Base-by-base conservation (phyloP, 2,329 filamentous ascomycete species). In the Aulographum hederae region DNA sequence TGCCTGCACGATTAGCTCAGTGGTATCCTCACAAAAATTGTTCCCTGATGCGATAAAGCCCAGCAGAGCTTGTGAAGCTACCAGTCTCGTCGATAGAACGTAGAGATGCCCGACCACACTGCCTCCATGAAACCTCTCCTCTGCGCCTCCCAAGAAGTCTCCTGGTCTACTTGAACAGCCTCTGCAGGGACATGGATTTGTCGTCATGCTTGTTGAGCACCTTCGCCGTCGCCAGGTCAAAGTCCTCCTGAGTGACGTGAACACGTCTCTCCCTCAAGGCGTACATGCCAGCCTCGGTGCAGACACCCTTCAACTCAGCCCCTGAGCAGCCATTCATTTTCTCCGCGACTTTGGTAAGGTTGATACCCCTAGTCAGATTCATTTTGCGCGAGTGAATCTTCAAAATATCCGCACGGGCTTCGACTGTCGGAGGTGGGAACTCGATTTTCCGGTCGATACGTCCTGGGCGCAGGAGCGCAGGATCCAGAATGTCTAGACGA, bases 251-350 rank as follows among this genome's bases (percentile, higher is more conserved):
- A 23, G 89, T 98, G 42, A 98, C 89, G 54, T 98, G 89, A 36
- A 98, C 86, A 58, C 89, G 75, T 51, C 89, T 69, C 62, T 98
- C 89, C 44, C 89, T 75, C 41, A 98, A 66, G 11, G 89, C 89
- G 51, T 89, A 98, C 89, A 98, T 98, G 46, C 89, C 89, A 3
- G 89, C 84, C 58, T 98, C 89, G 28, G 89, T 98, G 56, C 89
- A 98, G 30, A 98, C 89, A 62, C 89, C 89, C 72, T 98, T 98
- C 45, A 98, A 60, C 60, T 98, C 89, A 33, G 89, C 89, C 38
- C 89, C 89, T 3, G 85, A 94, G 58, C 89, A 98, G 32, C 89
- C 89, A 49, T 94, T 94, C 89, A 98, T 98, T 71, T 95, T 95
- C 66, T 98, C 89, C 18, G 89, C 89, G 46, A 95, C 92, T 73